Evolutionary conservation across 805 yeast species (phyloP), one percentile per base, ranked within the genome.

Genomic region (Candida ipomoeae): DNA sequence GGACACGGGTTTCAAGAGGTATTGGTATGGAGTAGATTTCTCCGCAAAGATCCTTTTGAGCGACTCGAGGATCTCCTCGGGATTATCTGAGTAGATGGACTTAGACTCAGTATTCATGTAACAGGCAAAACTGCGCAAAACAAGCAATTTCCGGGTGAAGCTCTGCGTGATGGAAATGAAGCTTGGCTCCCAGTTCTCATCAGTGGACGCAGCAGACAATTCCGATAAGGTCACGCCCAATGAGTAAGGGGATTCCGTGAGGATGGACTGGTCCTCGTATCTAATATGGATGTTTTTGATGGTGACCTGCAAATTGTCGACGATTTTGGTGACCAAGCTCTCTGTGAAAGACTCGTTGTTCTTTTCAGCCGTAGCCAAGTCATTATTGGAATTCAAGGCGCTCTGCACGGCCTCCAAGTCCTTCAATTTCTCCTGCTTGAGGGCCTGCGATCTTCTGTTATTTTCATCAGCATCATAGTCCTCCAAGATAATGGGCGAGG

Each of bases 301-400:
- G 2, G 96, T 87, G 11, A 94, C 79, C 66, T 94, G 99, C 48
- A 95, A 70, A 63, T 94, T 94, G 66, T 94, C 98, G 21, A 92
- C 85, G 55, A 94, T 85, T 65, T 95, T 95, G 1, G 97, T 87
- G 6, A 90, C 77, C 52, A 94, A 74, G 40, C 89, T 83, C 59
- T 90, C 97, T 11, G 96, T 84, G 66, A 94, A 94, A 37, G 89
- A 77, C 64, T 89, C 92, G 64, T 84, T 87, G 20, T 44, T 46
- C 31, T 40, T 33, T 21, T 43, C 48, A 4, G 32, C 21, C 49
- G 82, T 75, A 8, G 76, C 76, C 26, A 73, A 60, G 41, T 74
- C 75, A 17, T 64, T 58, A 35, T 65, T 62, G 55, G 56, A 72
- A 48, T 47, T 52, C 18, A 67, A 64, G 0, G 81, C 77, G 44